Evolutionary conservation across 208 protist species (phyloP).

Genomic region (Wallacemonas sp.): DNA sequence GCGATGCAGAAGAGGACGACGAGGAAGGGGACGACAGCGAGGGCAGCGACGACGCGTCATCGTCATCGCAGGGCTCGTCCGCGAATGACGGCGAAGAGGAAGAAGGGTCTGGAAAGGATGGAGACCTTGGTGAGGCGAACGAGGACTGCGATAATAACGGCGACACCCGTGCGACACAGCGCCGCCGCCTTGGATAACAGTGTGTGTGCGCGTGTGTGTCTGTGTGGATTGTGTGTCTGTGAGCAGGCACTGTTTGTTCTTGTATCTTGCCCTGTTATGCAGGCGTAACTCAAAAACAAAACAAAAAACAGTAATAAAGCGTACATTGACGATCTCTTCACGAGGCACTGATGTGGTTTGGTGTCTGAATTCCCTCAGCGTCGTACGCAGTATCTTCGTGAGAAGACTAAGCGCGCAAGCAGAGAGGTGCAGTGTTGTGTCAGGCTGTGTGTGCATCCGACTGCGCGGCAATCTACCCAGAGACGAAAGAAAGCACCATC

Average conservation of each 20-base stretch:
- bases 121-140: conserved; percentile 18
- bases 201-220: background rate
- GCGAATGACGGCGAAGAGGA: conserved; percentile 21
- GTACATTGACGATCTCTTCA: too few species aligned
- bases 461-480: too few species aligned
- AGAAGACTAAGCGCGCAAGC: too few species aligned
- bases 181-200: conserved; percentile 1
- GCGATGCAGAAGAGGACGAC: background rate
- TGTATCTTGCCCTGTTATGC: background rate
- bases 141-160: conserved; percentile 3
- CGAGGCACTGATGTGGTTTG: too few species aligned
- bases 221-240: too few species aligned
- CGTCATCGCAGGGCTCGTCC: background rate
- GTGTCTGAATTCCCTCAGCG: too few species aligned
- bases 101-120: too few species aligned
- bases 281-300: background rate
- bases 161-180: conserved; percentile 1
- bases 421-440: too few species aligned
- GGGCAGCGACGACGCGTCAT: background rate
- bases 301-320: background rate
- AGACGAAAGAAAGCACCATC: too few species aligned
- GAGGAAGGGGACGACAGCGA: conserved; percentile 19
- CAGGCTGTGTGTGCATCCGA: too few species aligned
- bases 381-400: too few species aligned
- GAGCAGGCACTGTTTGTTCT: background rate